A percentile compares a stretch with the other conserved stretches of the same genome.
Conservation (phyloP, 1,284 basidiomycete species). For the Baeospora myosura region DNA sequence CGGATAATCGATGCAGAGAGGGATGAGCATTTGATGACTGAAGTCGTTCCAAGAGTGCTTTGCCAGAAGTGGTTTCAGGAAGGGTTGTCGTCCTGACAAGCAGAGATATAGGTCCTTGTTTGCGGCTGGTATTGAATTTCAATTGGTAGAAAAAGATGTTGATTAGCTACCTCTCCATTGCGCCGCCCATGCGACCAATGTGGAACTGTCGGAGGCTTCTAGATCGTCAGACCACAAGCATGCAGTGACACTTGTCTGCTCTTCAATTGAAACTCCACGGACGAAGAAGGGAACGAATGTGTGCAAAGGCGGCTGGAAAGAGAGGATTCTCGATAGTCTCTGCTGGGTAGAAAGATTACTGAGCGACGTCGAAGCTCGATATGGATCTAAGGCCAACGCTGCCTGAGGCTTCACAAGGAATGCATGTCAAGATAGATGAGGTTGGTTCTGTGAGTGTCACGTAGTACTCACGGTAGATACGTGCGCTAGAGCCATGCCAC, state of each 20-base stretch:
- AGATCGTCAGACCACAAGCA: conserved; percentile 44
- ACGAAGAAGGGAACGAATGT: background rate
- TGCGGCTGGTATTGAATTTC: conserved; percentile 12
- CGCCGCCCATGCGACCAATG: conserved; percentile 29
- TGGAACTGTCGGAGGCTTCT: conserved; percentile 25
- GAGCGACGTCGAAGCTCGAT: conserved; percentile 15
- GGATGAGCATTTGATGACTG: conserved; percentile 21
- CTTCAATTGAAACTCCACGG: conserved; percentile 10
- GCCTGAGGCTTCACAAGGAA: too few species aligned
- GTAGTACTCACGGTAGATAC: background rate
- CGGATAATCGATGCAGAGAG: conserved; percentile 26
- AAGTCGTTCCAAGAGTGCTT: conserved; percentile 21
- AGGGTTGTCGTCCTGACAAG: conserved; percentile 36
- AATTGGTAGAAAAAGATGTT: conserved; percentile 19
- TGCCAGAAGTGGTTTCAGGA: conserved; percentile 22
- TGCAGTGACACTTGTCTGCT: conserved; percentile 31
- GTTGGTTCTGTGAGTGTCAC: too few species aligned
- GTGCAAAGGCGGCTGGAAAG: conserved; percentile 13
- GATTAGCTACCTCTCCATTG: conserved; percentile 43
- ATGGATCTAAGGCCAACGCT: too few species aligned
- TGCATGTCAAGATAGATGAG: too few species aligned
- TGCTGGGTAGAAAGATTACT: conserved; percentile 19
- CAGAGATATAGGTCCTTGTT: conserved; percentile 47
- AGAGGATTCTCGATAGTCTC: conserved; percentile 20
- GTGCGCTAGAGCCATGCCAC: background rate